Evolutionary conservation across 2,329 filamentous ascomycete species (phyloP).

Genomic region (Mycosphaerella sp.): DNA sequence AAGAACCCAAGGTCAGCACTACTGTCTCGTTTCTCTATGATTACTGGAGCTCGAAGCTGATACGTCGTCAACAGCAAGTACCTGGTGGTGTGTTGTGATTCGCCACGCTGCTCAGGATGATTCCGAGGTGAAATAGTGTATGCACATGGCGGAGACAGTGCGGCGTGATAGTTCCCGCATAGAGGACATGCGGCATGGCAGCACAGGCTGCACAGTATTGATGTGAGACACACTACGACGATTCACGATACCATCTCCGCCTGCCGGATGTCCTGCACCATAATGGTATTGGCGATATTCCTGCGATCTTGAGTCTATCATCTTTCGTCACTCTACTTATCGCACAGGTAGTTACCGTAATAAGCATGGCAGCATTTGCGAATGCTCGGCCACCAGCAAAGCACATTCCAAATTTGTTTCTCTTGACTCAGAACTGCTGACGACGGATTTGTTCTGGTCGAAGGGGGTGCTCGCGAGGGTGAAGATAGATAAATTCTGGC

Average conservation of each 20-base stretch:
- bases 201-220: constrained; percentile 7
- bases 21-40: neutral
- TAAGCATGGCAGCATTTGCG: too few relatives aligned
- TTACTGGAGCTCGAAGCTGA: neutral
- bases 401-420: too few relatives aligned
- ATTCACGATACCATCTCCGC: neutral
- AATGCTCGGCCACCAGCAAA: too few relatives aligned
- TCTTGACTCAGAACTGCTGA: too few relatives aligned
- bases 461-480: too few relatives aligned
- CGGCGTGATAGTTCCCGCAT: neutral
- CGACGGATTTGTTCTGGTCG: too few relatives aligned
- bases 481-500: too few relatives aligned
- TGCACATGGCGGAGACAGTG: neutral
- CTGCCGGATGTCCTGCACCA: neutral
- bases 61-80: constrained; percentile 12
- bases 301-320: neutral
- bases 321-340: too few relatives aligned
- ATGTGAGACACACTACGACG: constrained; percentile 1
- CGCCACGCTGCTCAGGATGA: neutral
- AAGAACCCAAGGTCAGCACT: constrained; percentile 16
- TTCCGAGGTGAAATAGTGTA: neutral
- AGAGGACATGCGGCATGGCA: neutral
- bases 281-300: neutral
- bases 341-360: too few relatives aligned
- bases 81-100: constrained; percentile 19